Percentiles rank a stretch among this genome's conserved stretches.
Conservation (phyloP, 1,284 basidiomycete species). For the Moesziomyces sp. region DNA sequence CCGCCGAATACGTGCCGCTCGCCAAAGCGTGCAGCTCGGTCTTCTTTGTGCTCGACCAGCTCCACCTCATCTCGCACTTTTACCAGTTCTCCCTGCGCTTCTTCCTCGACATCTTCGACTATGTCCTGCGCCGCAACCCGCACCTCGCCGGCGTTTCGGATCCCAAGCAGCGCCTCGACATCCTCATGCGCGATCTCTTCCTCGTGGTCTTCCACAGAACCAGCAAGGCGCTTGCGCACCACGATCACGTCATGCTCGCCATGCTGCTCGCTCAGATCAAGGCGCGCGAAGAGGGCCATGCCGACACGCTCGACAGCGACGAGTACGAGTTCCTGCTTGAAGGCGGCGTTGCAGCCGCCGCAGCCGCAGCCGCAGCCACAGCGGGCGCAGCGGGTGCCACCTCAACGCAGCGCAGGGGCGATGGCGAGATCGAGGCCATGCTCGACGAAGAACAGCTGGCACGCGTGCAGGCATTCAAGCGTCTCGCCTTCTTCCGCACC, state of each 20-base stretch:
- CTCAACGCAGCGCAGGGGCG: slow-evolving; percentile 38
- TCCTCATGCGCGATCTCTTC: slow-evolving; percentile 92
- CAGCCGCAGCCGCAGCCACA: slow-evolving; percentile 66
- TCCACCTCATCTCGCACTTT: slow-evolving; percentile 94
- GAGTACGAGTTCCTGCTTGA: slow-evolving; percentile 92
- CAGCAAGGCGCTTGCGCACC: slow-evolving; percentile 87
- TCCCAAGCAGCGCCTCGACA: slow-evolving; percentile 78
- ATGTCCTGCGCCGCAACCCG: slow-evolving; percentile 89
- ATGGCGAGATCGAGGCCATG: slow-evolving; percentile 46
- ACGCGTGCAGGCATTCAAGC: slow-evolving; percentile 69
- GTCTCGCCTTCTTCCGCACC: slow-evolving; percentile 77
- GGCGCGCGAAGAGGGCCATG: slow-evolving; percentile 71
- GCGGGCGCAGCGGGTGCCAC: slow-evolving; percentile 28
- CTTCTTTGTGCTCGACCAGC: slow-evolving; percentile 96
- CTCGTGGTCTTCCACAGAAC: slow-evolving; percentile 88
- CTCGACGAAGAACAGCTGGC: slow-evolving; percentile 74
- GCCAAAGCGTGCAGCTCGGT: slow-evolving; percentile 96
- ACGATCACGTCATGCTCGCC: slow-evolving; percentile 90
- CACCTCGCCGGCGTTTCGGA: slow-evolving; percentile 84
- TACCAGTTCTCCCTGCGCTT: slow-evolving; percentile 98
- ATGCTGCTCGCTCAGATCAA: slow-evolving; percentile 91
- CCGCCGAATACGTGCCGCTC: slow-evolving; percentile 90
- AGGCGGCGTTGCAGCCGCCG: slow-evolving; percentile 76
- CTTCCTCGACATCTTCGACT: slow-evolving; percentile 99
- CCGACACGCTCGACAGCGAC: slow-evolving; percentile 74